Percentiles rank a stretch among this genome's conserved stretches.
Evolutionary conservation across 106 monocot genomes (phyloP).

Genomic region (Dioscorea dumetorum): DNA sequence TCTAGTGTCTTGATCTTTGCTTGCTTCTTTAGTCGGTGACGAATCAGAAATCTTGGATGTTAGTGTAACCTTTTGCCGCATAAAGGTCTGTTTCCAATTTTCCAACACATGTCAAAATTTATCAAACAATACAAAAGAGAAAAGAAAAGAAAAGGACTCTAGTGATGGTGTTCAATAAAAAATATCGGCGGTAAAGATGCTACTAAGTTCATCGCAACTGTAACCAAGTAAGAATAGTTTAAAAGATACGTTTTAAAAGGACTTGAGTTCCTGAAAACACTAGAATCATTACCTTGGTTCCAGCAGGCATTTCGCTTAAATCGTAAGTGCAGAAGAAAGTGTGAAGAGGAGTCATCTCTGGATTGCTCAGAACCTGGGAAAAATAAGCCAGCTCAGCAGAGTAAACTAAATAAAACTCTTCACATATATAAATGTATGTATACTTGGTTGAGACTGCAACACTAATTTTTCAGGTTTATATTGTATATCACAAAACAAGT

Average conservation of each 20-base stretch:
- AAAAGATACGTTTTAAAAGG: too few species aligned
- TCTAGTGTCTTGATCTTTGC: constrained; percentile 11
- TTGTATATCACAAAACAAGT: too few species aligned
- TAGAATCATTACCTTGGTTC: constrained; percentile 69
- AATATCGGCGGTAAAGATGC: too few species aligned
- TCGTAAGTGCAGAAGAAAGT: constrained; percentile 97
- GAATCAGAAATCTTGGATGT: constrained; percentile 19
- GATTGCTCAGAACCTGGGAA: constrained; percentile 89
- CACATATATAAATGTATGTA: too few species aligned
- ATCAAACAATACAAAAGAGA: too few species aligned
- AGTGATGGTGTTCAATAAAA: too few species aligned
- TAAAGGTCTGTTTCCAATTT: constrained; percentile 62
- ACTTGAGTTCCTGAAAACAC: background rate
- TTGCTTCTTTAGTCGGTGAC: constrained; percentile 27
- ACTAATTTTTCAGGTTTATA: too few species aligned
- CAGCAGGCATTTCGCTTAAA: constrained; percentile 93
- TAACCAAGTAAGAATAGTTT: too few species aligned
- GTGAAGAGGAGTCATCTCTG: constrained; percentile 86
- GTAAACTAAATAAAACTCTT: too few species aligned
- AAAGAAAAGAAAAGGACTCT: too few species aligned
- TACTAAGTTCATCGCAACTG: too few species aligned
- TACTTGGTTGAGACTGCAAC: too few species aligned
- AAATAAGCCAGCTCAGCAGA: background rate
- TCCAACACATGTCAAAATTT: background rate
- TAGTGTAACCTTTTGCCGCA: constrained; percentile 83